A percentile compares a stretch with the other conserved stretches of the same genome.
Conservation (phyloP, 108 stramenopile species). For the Cyclotella atomus region DNA sequence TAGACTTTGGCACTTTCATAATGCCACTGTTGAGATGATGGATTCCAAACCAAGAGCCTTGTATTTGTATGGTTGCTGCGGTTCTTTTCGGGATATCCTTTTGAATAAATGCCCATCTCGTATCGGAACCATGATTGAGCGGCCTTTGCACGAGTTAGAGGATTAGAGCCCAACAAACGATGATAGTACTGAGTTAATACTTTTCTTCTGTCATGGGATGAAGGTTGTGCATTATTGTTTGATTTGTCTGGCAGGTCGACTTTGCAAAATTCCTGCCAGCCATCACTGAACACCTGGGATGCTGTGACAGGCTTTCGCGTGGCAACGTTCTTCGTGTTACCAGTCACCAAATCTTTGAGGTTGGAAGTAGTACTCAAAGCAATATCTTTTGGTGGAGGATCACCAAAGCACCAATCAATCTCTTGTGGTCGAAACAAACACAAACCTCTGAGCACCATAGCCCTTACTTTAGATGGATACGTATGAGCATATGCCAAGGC, state of each 20-base stretch:
- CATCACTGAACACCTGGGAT: constrained; percentile 30
- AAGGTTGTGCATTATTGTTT: not conserved
- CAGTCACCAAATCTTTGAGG: constrained; percentile 12
- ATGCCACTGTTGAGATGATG: constrained; percentile 20
- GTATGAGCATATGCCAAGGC: constrained; percentile 83
- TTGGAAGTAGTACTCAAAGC: constrained; percentile 15
- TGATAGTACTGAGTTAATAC: constrained; percentile 64
- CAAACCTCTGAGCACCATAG: constrained; percentile 82
- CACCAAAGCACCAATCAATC: constrained; percentile 82
- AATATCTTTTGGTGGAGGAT: constrained; percentile 21
- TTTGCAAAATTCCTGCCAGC: constrained; percentile 55
- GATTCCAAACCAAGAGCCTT: constrained; percentile 44
- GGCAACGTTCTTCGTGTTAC: not conserved
- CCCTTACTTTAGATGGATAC: constrained; percentile 56
- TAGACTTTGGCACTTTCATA: constrained; percentile 47
- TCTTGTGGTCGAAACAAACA: constrained; percentile 76
- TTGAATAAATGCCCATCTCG: constrained; percentile 61
- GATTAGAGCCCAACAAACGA: constrained; percentile 51
- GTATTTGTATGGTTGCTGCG: constrained; percentile 7
- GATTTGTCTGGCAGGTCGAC: not conserved
- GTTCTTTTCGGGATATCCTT: constrained; percentile 11
- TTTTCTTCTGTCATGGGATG: constrained; percentile 20
- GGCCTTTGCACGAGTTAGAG: constrained; percentile 37
- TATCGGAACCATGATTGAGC: constrained; percentile 67
- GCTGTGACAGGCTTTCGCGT: not conserved